Evolutionary conservation across 768 basidiomycete genomes (phyloP), one percentile per base, ranked within the genome.

Genomic region (Clathrus columnatus): DNA sequence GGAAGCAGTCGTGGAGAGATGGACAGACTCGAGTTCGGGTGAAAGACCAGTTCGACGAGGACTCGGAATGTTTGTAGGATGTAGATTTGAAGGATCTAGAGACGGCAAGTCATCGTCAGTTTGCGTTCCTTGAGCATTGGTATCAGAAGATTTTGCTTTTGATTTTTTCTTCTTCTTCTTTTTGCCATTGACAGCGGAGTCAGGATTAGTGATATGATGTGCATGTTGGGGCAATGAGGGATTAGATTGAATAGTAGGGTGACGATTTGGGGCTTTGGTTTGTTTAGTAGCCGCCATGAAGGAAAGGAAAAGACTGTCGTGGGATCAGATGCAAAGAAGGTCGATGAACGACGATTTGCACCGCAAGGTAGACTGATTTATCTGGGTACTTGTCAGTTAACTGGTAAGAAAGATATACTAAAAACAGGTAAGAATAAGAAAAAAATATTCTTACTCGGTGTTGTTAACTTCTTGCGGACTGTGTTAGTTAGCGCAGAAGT

Each of bases 11-110:
- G 77, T 73, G 49, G 74, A 72, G 20, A 73, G 71, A 50, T 72
- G 74, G 16, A 76, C 73, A 3, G 76, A 75, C 58, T 78, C 77
- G 42, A 78, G 70, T 32, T 72, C 72, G 16, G 76, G 74, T 5
- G 77, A 70, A n/a, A 75, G 68, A 7, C 73, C 71, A 23, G 69
- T 70, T 48, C 59, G 27, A 41, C 44, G 56, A 14, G 46, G 18
- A 18, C 24, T 23, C n/a, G 44, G 54, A 23, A 20, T 51, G 28
- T 27, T 50, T 24, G n/a, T 29, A 17, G 24, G 66, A 47, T 67
- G 63, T 29, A 68, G 61, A 57, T 61, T 47, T 2, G 62, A 61
- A 28, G 67, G 58, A 24, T 60, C 66, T 10, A 59, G 57, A 23
- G 63, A 64, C 41, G 65, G 65, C 51, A 67, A 62, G 21, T 68